Base-by-base conservation (phyloP, 108 stramenopile genomes). In the Stephanodiscus triporus region DNA sequence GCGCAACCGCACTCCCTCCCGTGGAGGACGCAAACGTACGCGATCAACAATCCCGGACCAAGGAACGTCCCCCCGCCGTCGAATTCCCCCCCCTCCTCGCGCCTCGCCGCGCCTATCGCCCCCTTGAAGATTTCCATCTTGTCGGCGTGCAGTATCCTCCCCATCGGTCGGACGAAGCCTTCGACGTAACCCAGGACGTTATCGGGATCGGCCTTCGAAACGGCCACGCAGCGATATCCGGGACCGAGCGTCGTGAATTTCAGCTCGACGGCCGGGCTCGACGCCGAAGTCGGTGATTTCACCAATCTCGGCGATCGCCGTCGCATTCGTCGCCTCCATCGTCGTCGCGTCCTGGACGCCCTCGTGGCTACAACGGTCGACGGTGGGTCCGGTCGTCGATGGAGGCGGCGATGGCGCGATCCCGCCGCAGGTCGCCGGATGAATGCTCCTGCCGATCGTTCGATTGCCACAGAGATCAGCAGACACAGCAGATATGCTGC, bases 81-180 rank as follows among this genome's bases (percentile, higher is more conserved):
- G 53, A 89, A 87, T 2, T 45, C 58, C 30, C 45, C 36, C 29
- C 68, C 63, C 63, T 85, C 83, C 40, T 8, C 9, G 7, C 43
- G 62, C 17, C 84, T 51, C 16, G 86, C 89, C 23, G 65, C 65
- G 29, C 84, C 42, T 9, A 89, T 45, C n/a, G 74, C 75, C 2
- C 53, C 55, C 48, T 87, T 70, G 49, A 84, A 94, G 14, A 94
- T 85, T 75, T 94, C 87, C 92, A 94, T 91, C 65, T 89, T 89
- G 78, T 94, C 92, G 47, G 91, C 68, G 67, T 94, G 92, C 48
- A 94, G 65, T 53, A 94, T 78, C 48, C 77, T 67, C 6, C 88
- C 88, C 16, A 51, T 59, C 14, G 89, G 89, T 19, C 93, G 82
- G n/a, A 87, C 23, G 76, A 94, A 91, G 1, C 93, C 93, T 78